Base-by-base conservation (phyloP, 495 filamentous ascomycete genomes). In the Aspergillus incahuasiensis region DNA sequence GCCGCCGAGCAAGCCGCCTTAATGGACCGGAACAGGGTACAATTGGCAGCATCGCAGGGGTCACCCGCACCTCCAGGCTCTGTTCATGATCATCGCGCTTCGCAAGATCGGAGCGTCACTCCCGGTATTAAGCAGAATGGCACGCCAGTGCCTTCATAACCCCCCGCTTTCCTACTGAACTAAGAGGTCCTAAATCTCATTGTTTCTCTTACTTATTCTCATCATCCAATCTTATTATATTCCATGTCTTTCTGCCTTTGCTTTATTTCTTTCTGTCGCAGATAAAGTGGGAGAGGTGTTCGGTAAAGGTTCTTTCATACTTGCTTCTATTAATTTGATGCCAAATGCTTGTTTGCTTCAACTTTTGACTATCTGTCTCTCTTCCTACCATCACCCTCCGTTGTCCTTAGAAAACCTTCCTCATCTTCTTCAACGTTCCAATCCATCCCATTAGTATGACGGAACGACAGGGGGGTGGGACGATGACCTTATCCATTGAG, bases 1-100 rank as follows among this genome's bases (percentile, higher is more conserved):
- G 72, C 72, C 4, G 71, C 72, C 20, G 77, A 79, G 54, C 77
- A 78, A 62, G 71, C 74, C n/a, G 63, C 68, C 2, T 41, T 76
- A 47, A 75, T 77, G 68, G 72, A 77, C 32, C 63, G 70, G 39
- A 70, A 76, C 38, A 79, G 72, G 62, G 68, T 72, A 24, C 75
- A 80, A 54, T 45, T 76, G 41, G 74, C 70, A 5, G 70, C 69
- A n/a, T n/a, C n/a, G 25, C 66, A 72, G 25, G 18, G 52, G 30
- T 52, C 46, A 9, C 71, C 73, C 0, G 65, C 77, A 24, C 75
- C 76, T 20, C 76, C 48, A 6, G 75, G 78, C 47, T 65, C 61
- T 6, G 43, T 57, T 11, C 32, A 35, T 16, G 66, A 71, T 18
- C 51, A 63, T 38, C 57, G 64, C 48, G 54, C 40, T 18, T 71